phyloP scores from a whole-genome alignment of 495 filamentous ascomycete genomes.

The Choiromyces venosus region DNA sequence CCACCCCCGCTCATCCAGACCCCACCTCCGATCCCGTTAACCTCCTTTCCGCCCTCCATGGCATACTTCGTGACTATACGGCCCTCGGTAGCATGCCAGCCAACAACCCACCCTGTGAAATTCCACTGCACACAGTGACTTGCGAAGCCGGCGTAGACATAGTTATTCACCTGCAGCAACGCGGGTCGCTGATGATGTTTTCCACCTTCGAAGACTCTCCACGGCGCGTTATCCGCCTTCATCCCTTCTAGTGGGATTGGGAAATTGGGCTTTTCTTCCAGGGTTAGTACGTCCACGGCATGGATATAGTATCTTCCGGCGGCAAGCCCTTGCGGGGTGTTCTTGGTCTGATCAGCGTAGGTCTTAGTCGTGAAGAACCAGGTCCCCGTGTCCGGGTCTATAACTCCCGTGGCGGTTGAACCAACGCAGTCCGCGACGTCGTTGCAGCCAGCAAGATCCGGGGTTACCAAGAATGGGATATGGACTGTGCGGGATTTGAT shows the following conservation, averaged over 20 bases:
- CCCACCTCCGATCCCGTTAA: constrained; percentile 38
- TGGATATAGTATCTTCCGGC: constrained; percentile 46
- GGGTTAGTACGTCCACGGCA: constrained; percentile 44
- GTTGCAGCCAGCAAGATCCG: constrained; percentile 48
- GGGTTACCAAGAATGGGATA: constrained; percentile 47
- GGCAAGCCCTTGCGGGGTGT: constrained; percentile 34
- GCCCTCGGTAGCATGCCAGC: constrained; percentile 48
- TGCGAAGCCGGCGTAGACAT: constrained; percentile 48
- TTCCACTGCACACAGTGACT: constrained; percentile 50
- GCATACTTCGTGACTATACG: constrained; percentile 44
- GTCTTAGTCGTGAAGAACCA: constrained; percentile 49
- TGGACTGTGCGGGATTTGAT: constrained; percentile 44
- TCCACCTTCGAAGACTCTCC: constrained; percentile 47
- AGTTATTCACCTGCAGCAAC: constrained; percentile 45
- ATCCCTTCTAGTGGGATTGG: constrained; percentile 46
- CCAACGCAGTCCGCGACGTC: constrained; percentile 49
- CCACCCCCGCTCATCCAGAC: constrained; percentile 44
- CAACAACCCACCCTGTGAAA: constrained; percentile 49
- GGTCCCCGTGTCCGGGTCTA: constrained; percentile 48
- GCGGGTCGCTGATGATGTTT: constrained; percentile 47
- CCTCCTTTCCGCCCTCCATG: constrained; percentile 44
- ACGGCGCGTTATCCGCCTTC: constrained; percentile 46
- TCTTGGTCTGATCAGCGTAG: constrained; percentile 42
- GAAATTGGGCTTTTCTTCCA: constrained; percentile 44
- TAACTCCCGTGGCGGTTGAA: constrained; percentile 49